These are phyloP conservation scores for Acanthamoeba healyi DNA, from an alignment of 208 protist genomes.

Conservation along the genomic window DNA sequence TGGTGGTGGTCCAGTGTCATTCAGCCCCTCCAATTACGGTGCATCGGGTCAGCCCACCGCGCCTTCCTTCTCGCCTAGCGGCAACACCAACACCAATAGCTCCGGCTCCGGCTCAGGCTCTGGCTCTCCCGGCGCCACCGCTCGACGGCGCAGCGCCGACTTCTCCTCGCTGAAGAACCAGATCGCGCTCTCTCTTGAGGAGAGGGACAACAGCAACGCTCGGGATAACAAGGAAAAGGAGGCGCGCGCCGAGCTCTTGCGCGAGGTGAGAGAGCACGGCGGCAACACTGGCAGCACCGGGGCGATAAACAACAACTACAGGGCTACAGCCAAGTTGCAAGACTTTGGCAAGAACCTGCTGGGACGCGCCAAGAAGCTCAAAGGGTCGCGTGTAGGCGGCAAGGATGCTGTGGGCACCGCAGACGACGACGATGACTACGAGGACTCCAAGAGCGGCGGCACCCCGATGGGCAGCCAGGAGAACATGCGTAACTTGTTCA, in stretches of 20 bases:
- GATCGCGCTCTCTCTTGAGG: constrained; percentile 15
- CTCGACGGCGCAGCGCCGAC: background rate
- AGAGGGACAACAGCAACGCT: background rate
- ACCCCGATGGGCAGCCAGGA: constrained; percentile 1
- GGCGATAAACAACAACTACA: background rate
- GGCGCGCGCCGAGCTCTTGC: constrained; percentile 7
- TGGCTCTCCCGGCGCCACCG: background rate
- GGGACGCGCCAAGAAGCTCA: constrained; percentile 18
- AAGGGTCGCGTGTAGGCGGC: background rate
- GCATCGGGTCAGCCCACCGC: background rate
- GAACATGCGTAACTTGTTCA: background rate
- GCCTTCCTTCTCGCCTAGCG: too few relatives aligned
- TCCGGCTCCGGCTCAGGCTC: too few relatives aligned
- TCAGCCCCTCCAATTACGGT: background rate
- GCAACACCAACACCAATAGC: background rate
- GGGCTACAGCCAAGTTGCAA: background rate
- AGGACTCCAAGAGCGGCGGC: background rate
- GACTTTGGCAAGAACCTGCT: constrained; percentile 38
- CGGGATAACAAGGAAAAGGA: background rate
- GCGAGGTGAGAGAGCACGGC: constrained; percentile 3
- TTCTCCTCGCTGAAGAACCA: constrained; percentile 42
- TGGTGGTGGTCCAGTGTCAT: background rate
- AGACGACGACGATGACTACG: background rate
- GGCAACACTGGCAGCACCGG: background rate
- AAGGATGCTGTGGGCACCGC: background rate